phyloP scores from a whole-genome alignment of 78 protist genomes.

The Dictyostelium capitatum region DNA sequence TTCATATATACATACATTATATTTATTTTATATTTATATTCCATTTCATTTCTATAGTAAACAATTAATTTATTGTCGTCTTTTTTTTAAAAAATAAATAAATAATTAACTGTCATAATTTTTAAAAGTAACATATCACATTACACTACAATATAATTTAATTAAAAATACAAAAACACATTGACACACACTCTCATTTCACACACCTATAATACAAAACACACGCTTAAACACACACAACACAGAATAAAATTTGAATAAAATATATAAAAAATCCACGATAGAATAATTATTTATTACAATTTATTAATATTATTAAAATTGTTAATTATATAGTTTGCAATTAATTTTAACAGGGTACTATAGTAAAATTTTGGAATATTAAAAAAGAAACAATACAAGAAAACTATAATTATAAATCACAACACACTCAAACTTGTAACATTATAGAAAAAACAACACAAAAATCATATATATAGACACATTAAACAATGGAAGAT shows the following conservation, averaged over 20 bases:
- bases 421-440: background rate
- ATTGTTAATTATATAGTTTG: background rate
- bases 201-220: too few relatives aligned
- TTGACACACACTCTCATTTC: too few relatives aligned
- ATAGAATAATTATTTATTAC: background rate
- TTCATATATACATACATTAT: too few relatives aligned
- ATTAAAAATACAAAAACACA: too few relatives aligned
- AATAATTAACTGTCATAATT: too few relatives aligned
- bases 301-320: background rate
- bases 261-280: background rate
- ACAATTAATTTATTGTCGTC: too few relatives aligned
- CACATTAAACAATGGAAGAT: constrained; percentile 44
- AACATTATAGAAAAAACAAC: background rate
- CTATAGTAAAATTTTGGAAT: background rate
- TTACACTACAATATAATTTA: too few relatives aligned
- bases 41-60: too few relatives aligned
- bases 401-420: background rate
- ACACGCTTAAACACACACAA: background rate
- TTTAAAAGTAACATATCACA: too few relatives aligned
- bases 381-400: background rate
- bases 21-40: too few relatives aligned
- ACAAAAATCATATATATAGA: background rate
- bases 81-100: too few relatives aligned
- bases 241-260: constrained; percentile 14
- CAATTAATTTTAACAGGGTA: background rate